A percentile compares a stretch with the other conserved stretches of the same genome.
phyloP scores from a whole-genome alignment of 805 yeast genomes.

The Hanseniaspora vineae region DNA sequence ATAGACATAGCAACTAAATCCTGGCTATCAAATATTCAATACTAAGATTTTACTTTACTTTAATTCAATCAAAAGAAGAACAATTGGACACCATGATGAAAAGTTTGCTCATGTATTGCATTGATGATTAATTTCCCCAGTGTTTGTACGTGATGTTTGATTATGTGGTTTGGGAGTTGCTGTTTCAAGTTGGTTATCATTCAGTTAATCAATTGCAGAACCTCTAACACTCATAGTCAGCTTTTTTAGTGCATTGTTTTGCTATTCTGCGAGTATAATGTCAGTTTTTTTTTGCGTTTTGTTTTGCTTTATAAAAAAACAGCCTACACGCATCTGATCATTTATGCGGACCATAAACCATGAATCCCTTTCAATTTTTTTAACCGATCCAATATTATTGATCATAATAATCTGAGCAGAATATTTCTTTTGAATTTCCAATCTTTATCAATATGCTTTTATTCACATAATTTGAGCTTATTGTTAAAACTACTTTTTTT shows the following conservation, averaged over 20 bases:
- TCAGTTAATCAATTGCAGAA: no score
- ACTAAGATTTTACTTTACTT: no score
- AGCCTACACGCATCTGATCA: neutral
- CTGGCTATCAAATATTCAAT: no score
- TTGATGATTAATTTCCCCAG: constrained; percentile 1
- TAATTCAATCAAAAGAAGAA: neutral
- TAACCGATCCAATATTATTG: neutral
- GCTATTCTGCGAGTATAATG: neutral
- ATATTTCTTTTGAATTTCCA: neutral
- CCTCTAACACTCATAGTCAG: neutral
- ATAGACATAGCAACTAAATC: no score
- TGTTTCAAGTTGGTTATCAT: neutral
- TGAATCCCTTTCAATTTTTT: no score
- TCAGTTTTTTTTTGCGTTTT: neutral
- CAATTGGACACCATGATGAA: neutral
- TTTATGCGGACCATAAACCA: neutral
- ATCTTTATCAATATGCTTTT: neutral
- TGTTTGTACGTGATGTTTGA: neutral
- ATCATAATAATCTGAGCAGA: neutral
- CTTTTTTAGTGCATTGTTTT: neutral
- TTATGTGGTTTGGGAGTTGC: neutral
- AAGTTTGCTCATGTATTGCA: neutral
- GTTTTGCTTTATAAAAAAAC: neutral
- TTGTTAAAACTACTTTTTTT: neutral
- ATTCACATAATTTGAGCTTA: no score